Base-by-base conservation (phyloP, 805 yeast species). In the Ogataea dorogensis region DNA sequence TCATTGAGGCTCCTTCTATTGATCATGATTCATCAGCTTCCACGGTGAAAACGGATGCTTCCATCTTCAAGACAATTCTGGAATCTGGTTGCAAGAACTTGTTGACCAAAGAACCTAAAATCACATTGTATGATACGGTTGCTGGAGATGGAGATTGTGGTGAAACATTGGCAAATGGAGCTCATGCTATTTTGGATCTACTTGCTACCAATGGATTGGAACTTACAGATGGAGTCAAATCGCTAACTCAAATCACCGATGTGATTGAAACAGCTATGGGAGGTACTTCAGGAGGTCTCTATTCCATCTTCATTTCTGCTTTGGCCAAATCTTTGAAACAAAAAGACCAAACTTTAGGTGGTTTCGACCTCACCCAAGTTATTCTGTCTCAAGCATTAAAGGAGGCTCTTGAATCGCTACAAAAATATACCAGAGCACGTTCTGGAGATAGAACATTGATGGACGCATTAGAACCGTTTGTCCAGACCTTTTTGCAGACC, bases 91-190 rank as follows among this genome's bases (percentile, higher is more conserved):
- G 85, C 38, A 65, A 74, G 35, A 56, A 59, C 6, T 63, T 80
- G 5, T 64, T 81, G 27, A 65, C 70, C 18, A 73, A 73, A n/a
- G 97, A 89, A 59, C 93, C 95, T 2, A 74, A 77, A 50, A 82
- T 89, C 53, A 89, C 97, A 1, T 72, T 77, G 38, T 79, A 84
- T 48, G 98, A 89, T 53, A 83, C 94, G 2, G 70, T 79, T 47
- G 96, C 91, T 1, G 98, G 98, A 40, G 98, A 89, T 59, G 98
- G 98, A 50, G 98, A 89, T 57, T 89, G 97, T 63, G 98, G 98
- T 25, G 93, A 86, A 51, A 89, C 97, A 1, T 65, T 89, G 43
- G 86, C 79, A 9, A 72, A 77, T 16, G 98, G 97, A 24, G 93
- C 88, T 18, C 71, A 79, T 37, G 88, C 85, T 1, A 73, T 89